phyloP scores from a whole-genome alignment of 192 early-diverging fungal species.

The Podila minutissima region DNA sequence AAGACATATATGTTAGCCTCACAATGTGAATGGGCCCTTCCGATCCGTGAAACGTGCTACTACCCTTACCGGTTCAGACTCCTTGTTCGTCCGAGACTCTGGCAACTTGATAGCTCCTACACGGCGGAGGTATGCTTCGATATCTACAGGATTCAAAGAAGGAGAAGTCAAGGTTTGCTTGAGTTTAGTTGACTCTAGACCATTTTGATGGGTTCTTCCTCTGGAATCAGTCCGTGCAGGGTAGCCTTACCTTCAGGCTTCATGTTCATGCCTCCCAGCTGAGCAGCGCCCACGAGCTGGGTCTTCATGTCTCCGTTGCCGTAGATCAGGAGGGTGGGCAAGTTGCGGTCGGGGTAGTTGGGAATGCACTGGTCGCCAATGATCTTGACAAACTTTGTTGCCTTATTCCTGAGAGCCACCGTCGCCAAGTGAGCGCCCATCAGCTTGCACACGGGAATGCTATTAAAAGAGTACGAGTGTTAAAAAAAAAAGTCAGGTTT shows the following conservation, averaged over 20 bases:
- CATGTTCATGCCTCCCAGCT: constrained; percentile 84
- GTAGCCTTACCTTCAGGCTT: constrained; percentile 67
- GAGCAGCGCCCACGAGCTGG: constrained; percentile 84
- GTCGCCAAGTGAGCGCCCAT: constrained; percentile 79
- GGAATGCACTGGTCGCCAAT: constrained; percentile 93
- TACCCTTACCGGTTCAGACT: constrained; percentile 25
- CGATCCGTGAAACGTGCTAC: no score
- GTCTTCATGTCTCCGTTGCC: constrained; percentile 84
- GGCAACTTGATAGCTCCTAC: constrained; percentile 46
- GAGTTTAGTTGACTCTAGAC: not conserved
- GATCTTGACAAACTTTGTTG: constrained; percentile 96
- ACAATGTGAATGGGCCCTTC: not conserved
- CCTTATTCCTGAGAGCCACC: constrained; percentile 78
- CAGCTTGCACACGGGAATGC: constrained; percentile 86
- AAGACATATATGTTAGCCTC: not conserved
- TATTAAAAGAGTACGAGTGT: constrained; percentile 54
- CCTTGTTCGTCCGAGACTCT: constrained; percentile 28
- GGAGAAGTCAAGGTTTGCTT: not conserved
- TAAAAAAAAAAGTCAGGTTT: no score
- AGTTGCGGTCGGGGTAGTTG: constrained; percentile 91
- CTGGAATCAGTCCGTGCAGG: not conserved
- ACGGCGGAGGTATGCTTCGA: constrained; percentile 53
- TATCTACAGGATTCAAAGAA: constrained; percentile 18
- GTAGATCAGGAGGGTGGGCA: constrained; percentile 94
- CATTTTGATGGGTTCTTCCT: not conserved